Conservation (phyloP, 2,329 filamentous ascomycete genomes). For the Periconia sp. region DNA sequence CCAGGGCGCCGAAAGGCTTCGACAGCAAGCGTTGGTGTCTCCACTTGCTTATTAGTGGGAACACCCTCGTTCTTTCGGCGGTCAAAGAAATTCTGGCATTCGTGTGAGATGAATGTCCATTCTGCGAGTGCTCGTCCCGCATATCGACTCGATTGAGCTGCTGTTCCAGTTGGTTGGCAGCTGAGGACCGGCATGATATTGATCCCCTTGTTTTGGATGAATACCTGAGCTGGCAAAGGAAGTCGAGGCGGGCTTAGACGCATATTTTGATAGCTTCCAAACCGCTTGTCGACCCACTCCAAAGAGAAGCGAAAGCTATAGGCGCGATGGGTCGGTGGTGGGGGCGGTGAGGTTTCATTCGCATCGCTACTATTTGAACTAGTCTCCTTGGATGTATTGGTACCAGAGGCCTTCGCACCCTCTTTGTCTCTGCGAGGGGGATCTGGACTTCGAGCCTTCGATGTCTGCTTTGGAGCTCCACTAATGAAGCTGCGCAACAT, state of each 20-base stretch:
- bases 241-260: slow-evolving; percentile 71
- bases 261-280: slow-evolving; percentile 65
- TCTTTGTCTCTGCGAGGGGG: slow-evolving; percentile 27
- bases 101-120: slow-evolving; percentile 75
- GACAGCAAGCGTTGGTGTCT: slow-evolving; percentile 69
- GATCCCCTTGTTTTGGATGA: slow-evolving; percentile 56
- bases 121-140: slow-evolving; percentile 77
- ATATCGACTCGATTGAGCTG: slow-evolving; percentile 60
- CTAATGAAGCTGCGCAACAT: slow-evolving; percentile 69
- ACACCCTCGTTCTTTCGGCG: slow-evolving; percentile 77
- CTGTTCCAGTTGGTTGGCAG: slow-evolving; percentile 45
- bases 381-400: slow-evolving; percentile 11
- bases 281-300: slow-evolving; percentile 66
- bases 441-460: slow-evolving; percentile 48
- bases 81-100: slow-evolving; percentile 83
- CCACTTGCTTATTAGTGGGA: slow-evolving; percentile 68
- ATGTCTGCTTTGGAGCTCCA: slow-evolving; percentile 50
- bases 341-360: slow-evolving; percentile 41
- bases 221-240: slow-evolving; percentile 71
- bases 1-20: slow-evolving; percentile 64
- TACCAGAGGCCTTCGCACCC: slow-evolving; percentile 24
- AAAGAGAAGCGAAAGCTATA: slow-evolving; percentile 79
- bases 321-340: slow-evolving; percentile 60
- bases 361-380: slow-evolving; percentile 10
- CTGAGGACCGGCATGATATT: slow-evolving; percentile 31